phyloP scores from a whole-genome alignment of 75 land plant species.

The Selaginella tamariscina region DNA sequence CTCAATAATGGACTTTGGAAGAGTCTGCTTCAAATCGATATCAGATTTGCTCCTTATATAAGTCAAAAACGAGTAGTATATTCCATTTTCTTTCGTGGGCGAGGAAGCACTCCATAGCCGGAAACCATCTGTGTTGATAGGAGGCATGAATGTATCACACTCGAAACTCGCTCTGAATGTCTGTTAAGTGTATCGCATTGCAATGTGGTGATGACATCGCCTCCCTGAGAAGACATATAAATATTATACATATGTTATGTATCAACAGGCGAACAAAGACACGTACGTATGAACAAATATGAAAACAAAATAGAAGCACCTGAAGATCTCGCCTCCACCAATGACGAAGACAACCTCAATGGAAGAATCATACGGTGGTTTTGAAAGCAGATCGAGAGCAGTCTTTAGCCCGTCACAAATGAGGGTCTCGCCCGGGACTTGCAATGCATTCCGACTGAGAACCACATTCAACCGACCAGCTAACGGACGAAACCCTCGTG shows the following conservation, averaged over 20 bases:
- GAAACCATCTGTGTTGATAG: constrained; percentile 43
- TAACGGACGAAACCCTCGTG: constrained; percentile 52
- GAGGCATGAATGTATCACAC: constrained; percentile 88
- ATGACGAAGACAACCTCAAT: constrained; percentile 82
- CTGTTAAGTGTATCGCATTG: constrained; percentile 85
- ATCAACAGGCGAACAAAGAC: not conserved
- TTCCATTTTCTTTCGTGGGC: constrained; percentile 55
- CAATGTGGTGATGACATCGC: constrained; percentile 59
- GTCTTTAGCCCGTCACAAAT: constrained; percentile 52
- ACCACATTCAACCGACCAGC: constrained; percentile 89
- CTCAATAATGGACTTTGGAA: constrained; percentile 56
- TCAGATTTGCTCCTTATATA: constrained; percentile 47
- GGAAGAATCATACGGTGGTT: constrained; percentile 44
- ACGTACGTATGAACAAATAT: too few relatives aligned
- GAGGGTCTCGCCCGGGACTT: constrained; percentile 19
- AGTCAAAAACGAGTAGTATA: constrained; percentile 57
- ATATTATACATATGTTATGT: not conserved
- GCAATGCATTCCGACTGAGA: constrained; percentile 53
- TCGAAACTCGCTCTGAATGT: constrained; percentile 50
- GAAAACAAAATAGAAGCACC: too few relatives aligned
- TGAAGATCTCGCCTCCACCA: constrained; percentile 79
- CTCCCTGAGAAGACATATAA: constrained; percentile 42
- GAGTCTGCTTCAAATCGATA: constrained; percentile 13
- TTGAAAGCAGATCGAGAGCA: constrained; percentile 61
- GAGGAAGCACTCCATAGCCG: constrained; percentile 79